A percentile compares a stretch with the other conserved stretches of the same genome.
Conservation (phyloP, 2,329 filamentous ascomycete genomes). For the Curvularia sp. region DNA sequence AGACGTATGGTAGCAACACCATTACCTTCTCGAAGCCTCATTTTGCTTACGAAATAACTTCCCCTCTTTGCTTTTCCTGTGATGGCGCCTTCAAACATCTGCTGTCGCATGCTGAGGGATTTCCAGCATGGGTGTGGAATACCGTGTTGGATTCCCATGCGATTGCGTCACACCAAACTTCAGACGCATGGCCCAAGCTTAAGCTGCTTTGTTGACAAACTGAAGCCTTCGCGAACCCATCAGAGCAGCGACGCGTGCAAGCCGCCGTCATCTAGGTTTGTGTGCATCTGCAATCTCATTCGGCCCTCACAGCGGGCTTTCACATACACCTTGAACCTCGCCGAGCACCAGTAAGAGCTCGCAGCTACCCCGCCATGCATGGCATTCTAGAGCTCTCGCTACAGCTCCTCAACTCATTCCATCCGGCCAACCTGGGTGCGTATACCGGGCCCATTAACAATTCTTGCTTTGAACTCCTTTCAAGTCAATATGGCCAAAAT, state of each 20-base stretch:
- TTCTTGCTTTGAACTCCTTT: background rate
- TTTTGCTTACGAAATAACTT: background rate
- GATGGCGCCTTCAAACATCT: background rate
- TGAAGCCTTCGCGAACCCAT: background rate
- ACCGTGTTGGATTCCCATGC: conserved; percentile 9
- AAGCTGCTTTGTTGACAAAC: conserved; percentile 4
- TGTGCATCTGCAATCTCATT: background rate
- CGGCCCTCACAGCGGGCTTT: background rate
- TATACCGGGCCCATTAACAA: background rate
- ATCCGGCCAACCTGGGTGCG: conserved; percentile 28
- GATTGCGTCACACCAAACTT: conserved; percentile 16
- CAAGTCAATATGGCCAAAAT: background rate
- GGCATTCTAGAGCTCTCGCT: conserved; percentile 35
- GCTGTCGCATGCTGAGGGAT: conserved; percentile 5
- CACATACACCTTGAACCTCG: background rate
- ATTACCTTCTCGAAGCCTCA: background rate
- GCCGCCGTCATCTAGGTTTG: background rate
- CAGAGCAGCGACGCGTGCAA: conserved; percentile 1
- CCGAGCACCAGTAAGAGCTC: conserved; percentile 8
- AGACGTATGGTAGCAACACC: background rate
- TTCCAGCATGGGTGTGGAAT: conserved; percentile 3
- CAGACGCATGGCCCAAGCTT: conserved; percentile 5
- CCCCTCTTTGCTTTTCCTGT: background rate
- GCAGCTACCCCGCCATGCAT: conserved; percentile 28
- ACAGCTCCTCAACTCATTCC: conserved; percentile 33